Conservation (phyloP, 1,139 yeast genomes). For the Pneumocystis sp. region DNA sequence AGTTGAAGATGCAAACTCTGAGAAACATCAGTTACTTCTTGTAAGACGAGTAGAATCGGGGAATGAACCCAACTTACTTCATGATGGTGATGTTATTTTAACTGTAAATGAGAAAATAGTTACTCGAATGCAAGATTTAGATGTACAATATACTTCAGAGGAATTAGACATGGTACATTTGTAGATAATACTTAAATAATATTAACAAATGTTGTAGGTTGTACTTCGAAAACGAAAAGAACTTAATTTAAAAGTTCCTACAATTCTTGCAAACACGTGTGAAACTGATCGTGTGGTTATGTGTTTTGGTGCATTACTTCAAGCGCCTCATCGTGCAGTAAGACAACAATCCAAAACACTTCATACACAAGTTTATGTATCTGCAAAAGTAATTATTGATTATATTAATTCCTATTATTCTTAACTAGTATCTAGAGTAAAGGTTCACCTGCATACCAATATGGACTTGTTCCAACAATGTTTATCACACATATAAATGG, state of each 20-base stretch:
- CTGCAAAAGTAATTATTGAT: conserved; percentile 26
- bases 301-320: conserved; percentile 71
- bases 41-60: conserved; percentile 52
- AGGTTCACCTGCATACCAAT: conserved; percentile 79
- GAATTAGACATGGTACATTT: conserved; percentile 32
- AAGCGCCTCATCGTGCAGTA: conserved; percentile 55
- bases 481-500: conserved; percentile 86
- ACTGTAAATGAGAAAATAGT: conserved; percentile 52
- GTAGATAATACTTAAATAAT: neutral
- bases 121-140: conserved; percentile 52
- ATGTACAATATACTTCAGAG: conserved; percentile 34
- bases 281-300: conserved; percentile 53
- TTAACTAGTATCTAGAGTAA: conserved; percentile 28
- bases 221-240: conserved; percentile 49
- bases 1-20: conserved; percentile 44
- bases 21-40: conserved; percentile 56
- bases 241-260: conserved; percentile 45
- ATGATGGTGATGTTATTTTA: conserved; percentile 55
- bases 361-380: conserved; percentile 73
- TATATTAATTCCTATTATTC: neutral
- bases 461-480: conserved; percentile 63
- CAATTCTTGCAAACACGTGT: conserved; percentile 41
- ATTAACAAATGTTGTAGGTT: conserved; percentile 14
- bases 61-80: conserved; percentile 35
- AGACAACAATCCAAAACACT: conserved; percentile 59